Conservation (phyloP, 2,329 filamentous ascomycete genomes). For the Botrytis paeoniae region DNA sequence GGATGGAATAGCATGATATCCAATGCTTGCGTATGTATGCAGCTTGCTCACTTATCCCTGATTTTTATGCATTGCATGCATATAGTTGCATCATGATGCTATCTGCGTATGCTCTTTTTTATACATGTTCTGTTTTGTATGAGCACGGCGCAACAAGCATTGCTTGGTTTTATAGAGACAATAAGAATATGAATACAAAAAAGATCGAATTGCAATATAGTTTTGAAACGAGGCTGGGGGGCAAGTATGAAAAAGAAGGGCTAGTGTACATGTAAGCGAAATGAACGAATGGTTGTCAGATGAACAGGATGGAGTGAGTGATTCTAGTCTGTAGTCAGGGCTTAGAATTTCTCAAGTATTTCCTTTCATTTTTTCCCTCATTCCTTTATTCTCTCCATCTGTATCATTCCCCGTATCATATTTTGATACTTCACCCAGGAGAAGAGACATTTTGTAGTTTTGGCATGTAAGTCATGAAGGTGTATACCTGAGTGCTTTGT, state of each 20-base stretch:
- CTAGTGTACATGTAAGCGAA: not conserved
- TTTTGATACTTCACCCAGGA: not conserved
- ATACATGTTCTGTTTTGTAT: not conserved
- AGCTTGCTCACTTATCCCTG: not conserved
- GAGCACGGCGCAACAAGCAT: not conserved
- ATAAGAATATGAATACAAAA: not conserved
- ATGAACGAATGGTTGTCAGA: not conserved
- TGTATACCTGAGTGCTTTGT: too few species aligned
- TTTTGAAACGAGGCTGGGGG: not conserved
- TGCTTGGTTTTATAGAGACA: slow-evolving; percentile 6
- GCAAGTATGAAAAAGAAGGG: too few species aligned
- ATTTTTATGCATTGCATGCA: not conserved
- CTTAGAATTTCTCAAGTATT: not conserved
- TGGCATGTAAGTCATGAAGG: too few species aligned
- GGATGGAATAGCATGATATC: slow-evolving; percentile 11
- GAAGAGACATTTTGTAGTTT: not conserved
- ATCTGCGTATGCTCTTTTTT: not conserved
- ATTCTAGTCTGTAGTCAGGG: not conserved
- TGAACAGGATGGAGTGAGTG: not conserved
- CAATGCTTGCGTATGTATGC: not conserved
- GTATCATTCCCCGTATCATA: not conserved
- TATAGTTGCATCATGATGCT: not conserved
- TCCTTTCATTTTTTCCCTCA: not conserved
- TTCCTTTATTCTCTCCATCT: not conserved
- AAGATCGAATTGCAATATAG: not conserved